Evolutionary conservation across 257 asterid species (phyloP).

Genomic region (Solanum appendiculatum): DNA sequence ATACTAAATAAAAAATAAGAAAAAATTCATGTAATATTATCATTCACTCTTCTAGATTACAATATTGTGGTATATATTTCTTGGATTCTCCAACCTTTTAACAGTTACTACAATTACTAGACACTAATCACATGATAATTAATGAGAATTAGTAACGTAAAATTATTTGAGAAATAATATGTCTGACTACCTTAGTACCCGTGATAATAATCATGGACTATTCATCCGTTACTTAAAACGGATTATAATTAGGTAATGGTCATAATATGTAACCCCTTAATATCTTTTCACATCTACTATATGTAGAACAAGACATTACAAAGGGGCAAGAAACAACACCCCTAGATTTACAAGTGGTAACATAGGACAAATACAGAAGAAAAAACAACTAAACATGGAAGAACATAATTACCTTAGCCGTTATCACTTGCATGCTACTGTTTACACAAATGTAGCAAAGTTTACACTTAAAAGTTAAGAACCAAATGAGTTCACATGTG

Average conservation of each 20-base stretch:
- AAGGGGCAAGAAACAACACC: not conserved
- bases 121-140: not conserved
- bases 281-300: not conserved
- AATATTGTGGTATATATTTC: not conserved
- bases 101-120: not conserved
- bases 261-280: no score
- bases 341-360: not conserved
- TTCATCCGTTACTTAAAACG: not conserved
- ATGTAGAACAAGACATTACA: not conserved
- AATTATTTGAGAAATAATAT: not conserved
- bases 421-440: not conserved
- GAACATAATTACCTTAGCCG: not conserved
- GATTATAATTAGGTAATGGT: not conserved
- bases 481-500: not conserved
- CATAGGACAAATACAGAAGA: not conserved
- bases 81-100: not conserved
- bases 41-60: not conserved
- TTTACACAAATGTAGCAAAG: not conserved
- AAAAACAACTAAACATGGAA: not conserved
- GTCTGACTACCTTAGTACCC: not conserved
- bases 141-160: not conserved
- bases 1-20: not conserved
- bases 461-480: not conserved
- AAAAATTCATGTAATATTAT: not conserved
- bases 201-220: not conserved